These are phyloP conservation scores for Vigna nakashimae DNA, from an alignment of 306 rosid genomes.

Conservation along the genomic window DNA sequence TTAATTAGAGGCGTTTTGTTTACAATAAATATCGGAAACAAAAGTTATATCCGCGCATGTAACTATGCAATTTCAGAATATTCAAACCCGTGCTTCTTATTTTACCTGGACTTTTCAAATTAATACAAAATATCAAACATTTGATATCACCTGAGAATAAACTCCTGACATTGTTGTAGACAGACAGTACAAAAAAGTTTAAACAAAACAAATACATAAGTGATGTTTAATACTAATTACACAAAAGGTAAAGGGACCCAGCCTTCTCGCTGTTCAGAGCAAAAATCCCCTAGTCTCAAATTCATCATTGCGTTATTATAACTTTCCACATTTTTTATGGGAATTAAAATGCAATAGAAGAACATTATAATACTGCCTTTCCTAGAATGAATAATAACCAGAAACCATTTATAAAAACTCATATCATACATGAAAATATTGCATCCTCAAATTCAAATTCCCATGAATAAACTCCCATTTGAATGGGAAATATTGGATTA, in stretches of 20 bases:
- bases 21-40: constrained; percentile 8
- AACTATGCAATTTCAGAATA: constrained; percentile 1
- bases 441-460: not conserved
- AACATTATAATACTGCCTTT: not conserved
- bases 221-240: not conserved
- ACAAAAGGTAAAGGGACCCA: not conserved
- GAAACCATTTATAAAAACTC: not conserved
- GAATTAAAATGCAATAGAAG: not conserved
- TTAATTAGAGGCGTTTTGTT: constrained; percentile 1
- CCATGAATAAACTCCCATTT: not conserved
- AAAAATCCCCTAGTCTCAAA: not conserved
- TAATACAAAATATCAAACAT: not conserved
- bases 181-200: not conserved
- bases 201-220: not conserved
- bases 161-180: not conserved
- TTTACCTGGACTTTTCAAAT: not conserved
- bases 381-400: not conserved
- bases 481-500: no score
- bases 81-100: constrained; percentile 11
- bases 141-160: not conserved
- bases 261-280: not conserved
- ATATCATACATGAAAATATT: not conserved
- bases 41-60: not conserved
- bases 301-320: not conserved
- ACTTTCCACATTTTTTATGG: not conserved